Evolutionary conservation across 768 basidiomycete genomes (phyloP), one percentile per base, ranked within the genome.

Genomic region (Piloderma croceum): DNA sequence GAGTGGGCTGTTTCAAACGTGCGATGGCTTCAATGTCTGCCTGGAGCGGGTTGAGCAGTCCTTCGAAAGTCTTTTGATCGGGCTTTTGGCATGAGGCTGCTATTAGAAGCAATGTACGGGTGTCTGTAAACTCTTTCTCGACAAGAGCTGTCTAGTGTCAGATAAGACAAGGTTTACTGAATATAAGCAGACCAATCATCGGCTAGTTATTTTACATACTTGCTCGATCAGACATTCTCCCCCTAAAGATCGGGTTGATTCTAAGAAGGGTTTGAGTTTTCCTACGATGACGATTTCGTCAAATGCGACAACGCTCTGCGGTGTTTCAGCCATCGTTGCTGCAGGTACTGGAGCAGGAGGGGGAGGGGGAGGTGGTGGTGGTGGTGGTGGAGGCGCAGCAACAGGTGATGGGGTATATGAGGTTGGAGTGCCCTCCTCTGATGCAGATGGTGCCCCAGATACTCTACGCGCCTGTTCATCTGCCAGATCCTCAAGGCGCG

Each of bases 401-500:
- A 49, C 25, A 7, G 45, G 42, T 23, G 52, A 32, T 18, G 43
- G 39, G 24, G 13, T 29, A 34, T 46, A 34, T 7, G 42, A 21
- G 13, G 23, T 13, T 18, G 43, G 7, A 22, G n/a, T 39, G 23
- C 20, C 19, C 21, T 22, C 23, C 7, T 31, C 3, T 21, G 36
- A 40, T 22, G 37, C 7, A 6, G 24, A 39, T 21, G 53, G 25
- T 45, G 39, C 11, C 49, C 47, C 15, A 34, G 55, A 31, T 36
- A 47, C 43, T 36, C 49, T 35, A n/a, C 11, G 56, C 31, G 62
- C 50, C 39, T 63, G 53, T 12, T 75, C 68, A 29, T 74, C 69
- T 25, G 84, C 83, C 45, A 91, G 69, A 56, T 99, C 96, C 63
- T 99, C 96, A 24, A 99, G 77, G 24, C 96, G 79, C 32, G 87